Percentiles rank a stretch among this genome's conserved stretches.
phyloP scores from a whole-genome alignment of 202 grass and related monocot genomes.

The Bolboschoenoplectus hybrid region DNA sequence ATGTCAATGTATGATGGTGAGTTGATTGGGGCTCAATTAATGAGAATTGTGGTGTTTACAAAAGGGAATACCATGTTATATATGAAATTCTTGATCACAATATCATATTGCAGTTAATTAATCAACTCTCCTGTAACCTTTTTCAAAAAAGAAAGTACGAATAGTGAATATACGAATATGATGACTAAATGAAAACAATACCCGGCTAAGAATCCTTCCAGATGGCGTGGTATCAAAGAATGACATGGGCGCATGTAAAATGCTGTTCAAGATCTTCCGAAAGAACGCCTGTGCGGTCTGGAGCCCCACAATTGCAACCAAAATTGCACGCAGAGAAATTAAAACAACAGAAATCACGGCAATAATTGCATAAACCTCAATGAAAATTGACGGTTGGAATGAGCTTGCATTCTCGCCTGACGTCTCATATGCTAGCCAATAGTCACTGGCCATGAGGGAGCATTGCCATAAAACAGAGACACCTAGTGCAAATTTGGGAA shows the following conservation, averaged over 20 bases:
- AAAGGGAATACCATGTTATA: not conserved
- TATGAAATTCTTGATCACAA: not conserved
- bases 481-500: not conserved
- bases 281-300: slow-evolving; percentile 80
- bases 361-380: slow-evolving; percentile 67
- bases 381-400: slow-evolving; percentile 63
- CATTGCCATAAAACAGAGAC: slow-evolving; percentile 58
- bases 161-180: not conserved
- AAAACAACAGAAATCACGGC: slow-evolving; percentile 55
- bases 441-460: slow-evolving; percentile 78
- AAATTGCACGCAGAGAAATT: slow-evolving; percentile 53
- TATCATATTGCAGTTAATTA: slow-evolving; percentile 20
- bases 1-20: not conserved
- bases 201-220: slow-evolving; percentile 97
- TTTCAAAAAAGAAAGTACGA: not conserved
- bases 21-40: not conserved
- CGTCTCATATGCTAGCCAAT: slow-evolving; percentile 89
- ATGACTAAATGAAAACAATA: slow-evolving; percentile 31
- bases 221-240: slow-evolving; percentile 98
- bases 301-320: slow-evolving; percentile 73
- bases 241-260: slow-evolving; percentile 94
- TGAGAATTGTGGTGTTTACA: not conserved
- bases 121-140: slow-evolving; percentile 6
- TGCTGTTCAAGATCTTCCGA: slow-evolving; percentile 84
- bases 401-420: slow-evolving; percentile 44